Percentiles rank a stretch among this genome's conserved stretches.
Evolutionary conservation across 176 grass and related monocot species (phyloP).

Genomic region (Pontederia paniculata): DNA sequence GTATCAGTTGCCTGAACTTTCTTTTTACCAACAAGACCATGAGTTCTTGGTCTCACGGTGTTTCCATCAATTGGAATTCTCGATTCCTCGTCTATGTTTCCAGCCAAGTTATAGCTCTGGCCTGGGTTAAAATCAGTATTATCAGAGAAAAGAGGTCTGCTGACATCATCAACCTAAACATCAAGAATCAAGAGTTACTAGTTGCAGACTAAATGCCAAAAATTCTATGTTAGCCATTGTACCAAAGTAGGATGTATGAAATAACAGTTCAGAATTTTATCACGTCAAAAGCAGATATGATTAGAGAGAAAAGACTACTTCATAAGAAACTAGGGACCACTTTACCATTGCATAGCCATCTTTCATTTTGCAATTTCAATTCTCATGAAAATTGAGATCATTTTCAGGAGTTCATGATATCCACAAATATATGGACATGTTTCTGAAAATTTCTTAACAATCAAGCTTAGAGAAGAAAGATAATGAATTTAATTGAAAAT

Average conservation of each 20-base stretch:
- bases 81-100: conserved; percentile 36
- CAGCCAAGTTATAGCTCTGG: conserved; percentile 30
- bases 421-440: too few species aligned
- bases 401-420: too few species aligned
- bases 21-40: conserved; percentile 27
- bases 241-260: not conserved
- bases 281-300: too few species aligned
- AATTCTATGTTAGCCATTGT: not conserved
- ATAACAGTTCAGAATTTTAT: not conserved
- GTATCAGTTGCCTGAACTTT: conserved; percentile 34
- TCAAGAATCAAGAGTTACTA: conserved; percentile 7
- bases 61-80: conserved; percentile 59
- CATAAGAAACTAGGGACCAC: too few species aligned
- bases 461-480: too few species aligned
- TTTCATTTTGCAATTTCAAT: too few species aligned
- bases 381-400: too few species aligned
- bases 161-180: conserved; percentile 60
- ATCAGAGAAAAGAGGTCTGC: conserved; percentile 56
- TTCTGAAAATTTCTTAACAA: too few species aligned
- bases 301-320: too few species aligned
- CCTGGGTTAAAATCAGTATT: conserved; percentile 22
- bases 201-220: not conserved
- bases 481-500: too few species aligned
- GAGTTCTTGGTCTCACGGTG: conserved; percentile 30
- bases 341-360: too few species aligned